Evolutionary conservation across 2,329 filamentous ascomycete species (phyloP), one percentile per base, ranked within the genome.

Genomic region (Thermoascus crustaceus): DNA sequence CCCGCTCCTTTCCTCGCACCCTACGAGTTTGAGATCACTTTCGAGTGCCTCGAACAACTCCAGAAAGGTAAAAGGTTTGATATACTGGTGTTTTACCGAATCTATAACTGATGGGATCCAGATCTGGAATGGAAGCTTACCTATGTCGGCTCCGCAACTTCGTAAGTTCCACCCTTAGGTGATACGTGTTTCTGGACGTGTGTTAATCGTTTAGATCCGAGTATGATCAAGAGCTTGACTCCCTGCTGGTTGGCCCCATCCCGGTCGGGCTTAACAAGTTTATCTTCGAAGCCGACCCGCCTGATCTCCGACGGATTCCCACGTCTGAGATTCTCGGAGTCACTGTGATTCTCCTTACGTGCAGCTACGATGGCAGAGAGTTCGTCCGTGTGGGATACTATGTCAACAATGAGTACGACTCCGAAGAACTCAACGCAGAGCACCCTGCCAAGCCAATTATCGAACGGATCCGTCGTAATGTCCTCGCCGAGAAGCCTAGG

Each of bases 101-200:
- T 45, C 32, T 16, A 42, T 52, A 38, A 52, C 46, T 58, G 13
- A 29, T 32, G 34, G 29, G 34, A 27, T 23, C 21, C 53, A 94
- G 91, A 98, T 67, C 80, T 98, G 43, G 91, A 98, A 68, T 98
- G 91, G 91, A 98, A 98, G 68, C 73, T 98, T 54, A 98, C 87
- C 61, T 98, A 98, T 54, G 91, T 98, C 58, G 93, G 91, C 55
- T 98, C 91, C 50, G 91, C 93, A 45, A 96, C 89, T 38, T 94
- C 86, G 84, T 94, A 73, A 71, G 83, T 73, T 48, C 10, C 35
- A 35, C 34, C 36, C 30, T 33, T 38, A 18, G 18, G 21, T 14
- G 35, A 14, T 17, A 16, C 14, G 24, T 13, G 43, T 42, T 54
- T 38, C 42, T 38, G 13, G 34, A 25, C 44, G 40, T 20, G 46